Base-by-base conservation (phyloP, 2,329 filamentous ascomycete species). In the Neoarthrinium moseri region DNA sequence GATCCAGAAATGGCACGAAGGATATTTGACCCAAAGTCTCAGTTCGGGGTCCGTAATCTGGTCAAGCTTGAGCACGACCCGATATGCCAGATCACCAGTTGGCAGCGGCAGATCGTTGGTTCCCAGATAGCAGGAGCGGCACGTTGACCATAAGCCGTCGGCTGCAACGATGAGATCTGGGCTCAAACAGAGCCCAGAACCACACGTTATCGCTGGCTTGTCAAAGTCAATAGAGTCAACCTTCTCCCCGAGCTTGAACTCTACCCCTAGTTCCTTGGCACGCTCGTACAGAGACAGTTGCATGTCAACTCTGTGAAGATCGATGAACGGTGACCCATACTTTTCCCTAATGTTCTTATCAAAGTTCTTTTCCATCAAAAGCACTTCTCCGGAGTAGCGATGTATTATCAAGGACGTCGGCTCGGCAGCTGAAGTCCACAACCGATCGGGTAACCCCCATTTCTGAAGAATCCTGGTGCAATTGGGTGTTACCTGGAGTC, bases 11-110 rank as follows among this genome's bases (percentile, higher is more conserved):
- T 81, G 72, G 10, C 76, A 72, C 2, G 69, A 65, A 0, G 77
- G 75, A 0, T 74, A 73, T 6, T 67, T 58, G 1, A 86, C 74
- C 66, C 78, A 78, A 0, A 72, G 66, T 15, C 67, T 64, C 4
- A 87, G 60, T 27, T 75, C 69, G 1, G 68, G 63, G 33, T 83
- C 78, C 0, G 64, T 52, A 2, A 85, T 70, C 23, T 82, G 68
- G 6, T 78, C 71, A 0, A 75, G 56, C 0, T 66, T 60, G 3
- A 87, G 65, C 0, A 84, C 75, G 26, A 86, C 77, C 2, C 83
- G 71, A 55, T 85, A 87, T 1, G 83, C 84, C 12, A 87, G 60
- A 57, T 87, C 83, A 0, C 83, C 83, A 0, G 82, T 86, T 0
- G 79, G 74, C 6, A 74, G 59, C 0, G 83, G 79, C 5, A 67